Evolutionary conservation across 1,139 yeast genomes (phyloP), one percentile per base, ranked within the genome.

Genomic region (Geotrichum fermentans): DNA sequence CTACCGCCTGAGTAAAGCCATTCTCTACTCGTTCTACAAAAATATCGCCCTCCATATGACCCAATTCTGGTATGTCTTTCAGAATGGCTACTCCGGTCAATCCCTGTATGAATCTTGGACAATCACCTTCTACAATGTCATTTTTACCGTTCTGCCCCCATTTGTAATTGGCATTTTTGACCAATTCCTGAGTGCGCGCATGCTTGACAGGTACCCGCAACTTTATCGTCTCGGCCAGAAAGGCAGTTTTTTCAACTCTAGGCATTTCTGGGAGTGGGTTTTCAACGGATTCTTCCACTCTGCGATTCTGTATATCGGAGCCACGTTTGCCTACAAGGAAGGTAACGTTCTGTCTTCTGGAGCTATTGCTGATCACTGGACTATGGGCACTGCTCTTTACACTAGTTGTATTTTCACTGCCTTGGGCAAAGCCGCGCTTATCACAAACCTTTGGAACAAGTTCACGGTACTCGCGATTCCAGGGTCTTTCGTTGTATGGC

Each of bases 51-150:
- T 94, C 52, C 90, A 90, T 68, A 87, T 92, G 96, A 88, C 97
- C 2, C 98, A 94, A 69, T 94, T 94, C 68, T 94, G 98, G 98
- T 94, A 78, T 67, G 97, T 90, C 22, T 92, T 92, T 64, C 76
- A 82, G 52, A 92, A 90, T 66, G 92, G 90, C 13, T 94, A 81
- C 62, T 88, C 97, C 21, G 99, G 98, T 22, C 96, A 92, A 68
- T 88, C 96, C 0, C 83, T 94, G 58, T 87, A 85, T 62, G 99
- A 94, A 66, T 90, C 97, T 0, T 94, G 99, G 99, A 88, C 97
- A 0, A 79, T 94, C 63, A 92, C 98, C 0, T 84, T 87, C 57
- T 94, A 92, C 72, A 94, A 94, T 61, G 96, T 94, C n/a, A 75
- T 94, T 51, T 92, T 92, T 68, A 88, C 98, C 0, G 97, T 87